These are phyloP conservation scores for Linderniella brevidens DNA, from an alignment of 257 asterid species.

Conservation along the genomic window DNA sequence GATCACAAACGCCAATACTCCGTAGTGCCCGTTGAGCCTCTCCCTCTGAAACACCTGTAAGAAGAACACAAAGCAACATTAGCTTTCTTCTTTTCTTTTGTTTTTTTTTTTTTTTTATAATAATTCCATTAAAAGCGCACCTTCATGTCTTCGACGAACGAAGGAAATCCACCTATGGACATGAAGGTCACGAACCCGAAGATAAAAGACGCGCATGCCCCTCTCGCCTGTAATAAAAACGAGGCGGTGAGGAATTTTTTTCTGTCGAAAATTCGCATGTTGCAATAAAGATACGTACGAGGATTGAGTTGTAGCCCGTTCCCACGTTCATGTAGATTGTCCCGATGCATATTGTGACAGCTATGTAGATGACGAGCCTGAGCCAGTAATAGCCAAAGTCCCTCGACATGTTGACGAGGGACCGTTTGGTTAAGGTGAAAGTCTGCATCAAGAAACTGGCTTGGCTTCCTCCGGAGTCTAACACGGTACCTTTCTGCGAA, in stretches of 20 bases:
- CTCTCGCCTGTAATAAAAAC: constrained; percentile 54
- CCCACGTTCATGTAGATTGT: constrained; percentile 88
- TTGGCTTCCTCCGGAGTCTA: constrained; percentile 95
- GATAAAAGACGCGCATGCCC: constrained; percentile 92
- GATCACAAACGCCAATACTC: constrained; percentile 74
- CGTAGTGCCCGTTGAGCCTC: constrained; percentile 94
- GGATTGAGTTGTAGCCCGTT: constrained; percentile 71
- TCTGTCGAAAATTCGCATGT: neutral
- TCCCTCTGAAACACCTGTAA: constrained; percentile 94
- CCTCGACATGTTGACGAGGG: constrained; percentile 89
- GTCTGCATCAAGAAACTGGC: constrained; percentile 96
- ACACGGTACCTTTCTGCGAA: constrained; percentile 82
- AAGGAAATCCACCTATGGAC: constrained; percentile 98
- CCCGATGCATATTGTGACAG: constrained; percentile 91
- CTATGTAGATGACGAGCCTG: constrained; percentile 79
- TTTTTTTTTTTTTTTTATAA: neutral
- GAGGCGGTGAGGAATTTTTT: neutral
- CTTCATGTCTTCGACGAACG: constrained; percentile 98
- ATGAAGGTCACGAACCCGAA: constrained; percentile 91
- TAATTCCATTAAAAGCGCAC: constrained; percentile 10
- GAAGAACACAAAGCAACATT: neutral
- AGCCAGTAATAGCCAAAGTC: constrained; percentile 99
- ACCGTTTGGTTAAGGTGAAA: constrained; percentile 70
- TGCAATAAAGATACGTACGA: constrained; percentile 25
- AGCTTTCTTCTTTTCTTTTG: neutral